Conservation (phyloP, 2,329 filamentous ascomycete species). For the Aspergillus terreus region DNA sequence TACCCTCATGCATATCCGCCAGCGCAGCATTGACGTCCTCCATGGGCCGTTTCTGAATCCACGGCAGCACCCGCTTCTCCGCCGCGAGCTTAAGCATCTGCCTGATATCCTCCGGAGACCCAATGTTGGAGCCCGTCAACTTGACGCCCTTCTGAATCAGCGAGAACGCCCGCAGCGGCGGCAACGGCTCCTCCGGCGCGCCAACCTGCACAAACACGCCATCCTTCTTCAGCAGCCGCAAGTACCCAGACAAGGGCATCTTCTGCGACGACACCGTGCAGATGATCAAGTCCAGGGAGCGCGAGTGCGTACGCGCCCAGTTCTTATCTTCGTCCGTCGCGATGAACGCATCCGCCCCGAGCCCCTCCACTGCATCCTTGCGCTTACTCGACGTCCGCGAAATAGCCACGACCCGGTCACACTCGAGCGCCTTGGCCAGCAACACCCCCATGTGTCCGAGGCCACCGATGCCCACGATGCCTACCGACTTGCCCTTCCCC, state of each 20-base stretch:
- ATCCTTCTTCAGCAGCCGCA: slow-evolving; percentile 56
- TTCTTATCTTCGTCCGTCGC: slow-evolving; percentile 55
- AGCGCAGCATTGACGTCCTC: slow-evolving; percentile 41
- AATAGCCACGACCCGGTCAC: slow-evolving; percentile 58
- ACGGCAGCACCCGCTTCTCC: slow-evolving; percentile 40
- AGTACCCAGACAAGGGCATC: slow-evolving; percentile 62
- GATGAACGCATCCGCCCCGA: slow-evolving; percentile 56
- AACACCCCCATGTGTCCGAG: slow-evolving; percentile 70
- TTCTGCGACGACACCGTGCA: slow-evolving; percentile 56
- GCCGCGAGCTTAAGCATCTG: slow-evolving; percentile 43
- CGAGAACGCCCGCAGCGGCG: slow-evolving; percentile 54
- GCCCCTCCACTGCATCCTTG: slow-evolving; percentile 46
- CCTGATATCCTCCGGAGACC: slow-evolving; percentile 40
- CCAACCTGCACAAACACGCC: slow-evolving; percentile 66
- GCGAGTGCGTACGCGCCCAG: slow-evolving; percentile 49
- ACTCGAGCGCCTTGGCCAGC: slow-evolving; percentile 67
- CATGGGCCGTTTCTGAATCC: slow-evolving; percentile 42
- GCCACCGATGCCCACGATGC: slow-evolving; percentile 69
- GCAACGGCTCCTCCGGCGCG: slow-evolving; percentile 57
- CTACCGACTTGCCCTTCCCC: slow-evolving; percentile 68
- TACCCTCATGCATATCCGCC: slow-evolving; percentile 43
- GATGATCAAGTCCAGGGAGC: slow-evolving; percentile 53
- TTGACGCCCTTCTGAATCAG: slow-evolving; percentile 56
- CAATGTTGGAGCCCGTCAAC: slow-evolving; percentile 48
- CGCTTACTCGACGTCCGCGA: slow-evolving; percentile 50